Percentiles rank a stretch among this genome's conserved stretches.
Conservation (phyloP, 73 alveolate genomes). For the Paramecium tetraurelia region DNA sequence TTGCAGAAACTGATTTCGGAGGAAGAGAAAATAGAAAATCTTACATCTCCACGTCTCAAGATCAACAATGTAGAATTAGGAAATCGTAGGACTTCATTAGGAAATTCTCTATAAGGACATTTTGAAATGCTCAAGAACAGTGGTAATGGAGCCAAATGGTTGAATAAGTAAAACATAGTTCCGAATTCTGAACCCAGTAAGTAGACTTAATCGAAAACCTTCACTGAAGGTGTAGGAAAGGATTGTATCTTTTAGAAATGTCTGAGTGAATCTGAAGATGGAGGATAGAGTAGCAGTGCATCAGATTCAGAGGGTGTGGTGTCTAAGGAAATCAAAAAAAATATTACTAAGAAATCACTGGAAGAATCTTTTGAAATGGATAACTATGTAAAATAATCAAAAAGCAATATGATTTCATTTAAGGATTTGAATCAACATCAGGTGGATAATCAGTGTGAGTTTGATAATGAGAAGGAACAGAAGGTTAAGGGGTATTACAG, state of each 20-base stretch:
- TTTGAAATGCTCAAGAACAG: neutral
- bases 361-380: neutral
- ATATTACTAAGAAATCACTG: neutral
- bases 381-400: neutral
- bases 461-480: neutral
- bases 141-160: neutral
- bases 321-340: neutral
- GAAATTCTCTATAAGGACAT: neutral
- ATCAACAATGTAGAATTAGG: neutral
- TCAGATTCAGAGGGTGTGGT: neutral
- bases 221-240: constrained; percentile 19
- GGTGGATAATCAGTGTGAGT: neutral
- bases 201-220: neutral
- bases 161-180: neutral
- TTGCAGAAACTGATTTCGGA: neutral
- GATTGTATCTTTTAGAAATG: neutral
- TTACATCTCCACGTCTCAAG: neutral
- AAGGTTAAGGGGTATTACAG: neutral
- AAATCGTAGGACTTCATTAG: neutral
- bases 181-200: neutral
- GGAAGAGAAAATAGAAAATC: neutral
- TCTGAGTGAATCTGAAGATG: neutral
- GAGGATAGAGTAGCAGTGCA: neutral
- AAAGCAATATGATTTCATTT: neutral
- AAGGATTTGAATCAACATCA: neutral